Conservation (phyloP, 495 filamentous ascomycete genomes). For the Penicillium coffeae region DNA sequence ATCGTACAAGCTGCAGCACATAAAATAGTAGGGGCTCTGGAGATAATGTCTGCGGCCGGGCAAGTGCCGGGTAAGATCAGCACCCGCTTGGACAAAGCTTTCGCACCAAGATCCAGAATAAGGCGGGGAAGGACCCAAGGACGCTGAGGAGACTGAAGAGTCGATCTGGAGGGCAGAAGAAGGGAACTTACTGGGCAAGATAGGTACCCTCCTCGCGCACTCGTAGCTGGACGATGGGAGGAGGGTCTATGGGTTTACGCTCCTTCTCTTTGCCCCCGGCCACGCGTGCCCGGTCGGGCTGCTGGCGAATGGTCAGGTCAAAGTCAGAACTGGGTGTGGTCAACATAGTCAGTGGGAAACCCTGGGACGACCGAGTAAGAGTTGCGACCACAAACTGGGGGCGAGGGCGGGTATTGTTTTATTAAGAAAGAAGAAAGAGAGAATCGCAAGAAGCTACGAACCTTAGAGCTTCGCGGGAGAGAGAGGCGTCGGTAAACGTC, state of each 20-base stretch:
- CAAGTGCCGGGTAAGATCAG: background rate
- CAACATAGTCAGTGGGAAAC: slow-evolving; percentile 42
- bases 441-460: slow-evolving; percentile 13
- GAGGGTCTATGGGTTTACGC: slow-evolving; percentile 92
- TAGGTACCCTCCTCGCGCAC: slow-evolving; percentile 64
- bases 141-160: no score
- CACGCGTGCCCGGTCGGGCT: slow-evolving; percentile 62
- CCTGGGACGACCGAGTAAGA: background rate
- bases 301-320: slow-evolving; percentile 63
- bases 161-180: background rate
- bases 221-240: slow-evolving; percentile 82
- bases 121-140: background rate
- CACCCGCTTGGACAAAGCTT: background rate
- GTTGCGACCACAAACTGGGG: background rate
- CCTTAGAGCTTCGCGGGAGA: slow-evolving; percentile 44
- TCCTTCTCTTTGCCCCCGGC: slow-evolving; percentile 77
- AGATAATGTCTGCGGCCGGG: slow-evolving; percentile 56
- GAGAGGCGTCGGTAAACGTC: slow-evolving; percentile 44
- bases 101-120: background rate
- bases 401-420: background rate
- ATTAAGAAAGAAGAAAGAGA: background rate
- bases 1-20: slow-evolving; percentile 69
- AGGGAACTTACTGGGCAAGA: slow-evolving; percentile 59
- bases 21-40: slow-evolving; percentile 77
- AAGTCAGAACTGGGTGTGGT: slow-evolving; percentile 50